Percentiles rank a stretch among this genome's conserved stretches.
Evolutionary conservation across 1,139 yeast species (phyloP).

Genomic region (Saccharomyces uvarum): DNA sequence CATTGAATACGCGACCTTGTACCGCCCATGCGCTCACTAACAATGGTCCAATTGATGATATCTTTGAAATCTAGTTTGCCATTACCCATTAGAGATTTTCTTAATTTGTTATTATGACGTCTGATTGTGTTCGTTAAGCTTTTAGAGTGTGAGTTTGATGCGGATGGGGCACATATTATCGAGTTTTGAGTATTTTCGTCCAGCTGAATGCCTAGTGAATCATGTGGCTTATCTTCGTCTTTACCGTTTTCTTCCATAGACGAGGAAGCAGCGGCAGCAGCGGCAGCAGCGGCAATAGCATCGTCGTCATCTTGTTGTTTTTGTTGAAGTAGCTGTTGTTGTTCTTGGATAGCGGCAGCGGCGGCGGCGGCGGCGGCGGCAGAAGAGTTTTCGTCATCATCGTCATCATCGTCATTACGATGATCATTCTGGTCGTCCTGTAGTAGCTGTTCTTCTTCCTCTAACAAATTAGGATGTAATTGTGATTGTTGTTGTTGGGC

Average conservation of each 20-base stretch:
- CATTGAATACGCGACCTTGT: slow-evolving; percentile 85
- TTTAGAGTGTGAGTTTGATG: neutral
- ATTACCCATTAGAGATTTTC: slow-evolving; percentile 1
- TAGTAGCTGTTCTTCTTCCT: neutral
- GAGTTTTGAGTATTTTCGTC: neutral
- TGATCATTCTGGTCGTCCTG: slow-evolving; percentile 1
- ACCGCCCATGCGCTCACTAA: slow-evolving; percentile 85
- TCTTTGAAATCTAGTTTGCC: slow-evolving; percentile 24
- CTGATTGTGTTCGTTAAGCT: neutral
- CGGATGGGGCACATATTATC: neutral
- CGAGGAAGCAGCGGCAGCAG: neutral
- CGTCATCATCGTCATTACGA: slow-evolving; percentile 5
- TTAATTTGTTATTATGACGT: neutral
- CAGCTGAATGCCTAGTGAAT: neutral
- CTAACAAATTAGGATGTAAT: neutral
- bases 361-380: neutral
- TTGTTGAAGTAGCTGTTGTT: neutral
- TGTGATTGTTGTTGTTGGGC: slow-evolving; percentile 12
- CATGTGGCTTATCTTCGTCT: slow-evolving; percentile 5
- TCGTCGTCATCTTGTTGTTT: slow-evolving; percentile 3
- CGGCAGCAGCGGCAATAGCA: slow-evolving; percentile 2
- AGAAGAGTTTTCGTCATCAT: neutral
- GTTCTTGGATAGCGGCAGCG: neutral
- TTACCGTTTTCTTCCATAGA: slow-evolving; percentile 2
- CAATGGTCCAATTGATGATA: slow-evolving; percentile 79